Conservation (phyloP, 1,284 basidiomycete genomes). For the Anthracocystis walkeri region DNA sequence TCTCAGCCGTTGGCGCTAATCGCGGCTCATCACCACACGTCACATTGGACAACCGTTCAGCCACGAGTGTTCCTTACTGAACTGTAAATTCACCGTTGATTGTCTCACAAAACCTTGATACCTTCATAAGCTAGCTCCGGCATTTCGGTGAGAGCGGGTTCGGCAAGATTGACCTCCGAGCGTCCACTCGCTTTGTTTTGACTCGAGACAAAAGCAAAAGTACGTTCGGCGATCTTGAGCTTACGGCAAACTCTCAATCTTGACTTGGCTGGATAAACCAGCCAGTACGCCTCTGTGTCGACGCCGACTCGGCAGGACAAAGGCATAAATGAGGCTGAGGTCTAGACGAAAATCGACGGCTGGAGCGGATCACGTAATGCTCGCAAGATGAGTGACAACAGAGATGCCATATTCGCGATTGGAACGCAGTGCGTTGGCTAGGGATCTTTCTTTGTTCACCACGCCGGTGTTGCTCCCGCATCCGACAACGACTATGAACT, state of each 20-base stretch:
- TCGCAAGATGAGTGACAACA: not conserved
- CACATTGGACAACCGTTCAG: not conserved
- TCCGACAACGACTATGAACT: no score
- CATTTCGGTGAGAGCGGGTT: conserved; percentile 8
- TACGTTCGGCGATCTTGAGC: not conserved
- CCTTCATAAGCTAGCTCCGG: conserved; percentile 6
- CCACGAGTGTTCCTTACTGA: not conserved
- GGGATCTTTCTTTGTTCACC: no score
- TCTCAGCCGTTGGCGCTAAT: not conserved
- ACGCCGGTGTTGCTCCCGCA: no score
- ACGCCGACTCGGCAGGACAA: not conserved
- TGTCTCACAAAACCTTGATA: not conserved
- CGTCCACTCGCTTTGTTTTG: not conserved
- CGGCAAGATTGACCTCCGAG: conserved; percentile 17
- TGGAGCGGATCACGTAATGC: not conserved
- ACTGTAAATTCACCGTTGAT: no score
- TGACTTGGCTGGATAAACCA: not conserved
- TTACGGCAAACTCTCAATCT: not conserved
- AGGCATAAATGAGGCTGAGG: not conserved
- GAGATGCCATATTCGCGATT: not conserved
- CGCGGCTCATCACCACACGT: not conserved
- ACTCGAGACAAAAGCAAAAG: conserved; percentile 1
- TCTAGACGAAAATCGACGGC: not conserved
- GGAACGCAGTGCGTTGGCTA: no score
- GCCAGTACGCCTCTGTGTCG: not conserved